Evolutionary conservation across 805 yeast genomes (phyloP).

Genomic region (Candida ortonii): DNA sequence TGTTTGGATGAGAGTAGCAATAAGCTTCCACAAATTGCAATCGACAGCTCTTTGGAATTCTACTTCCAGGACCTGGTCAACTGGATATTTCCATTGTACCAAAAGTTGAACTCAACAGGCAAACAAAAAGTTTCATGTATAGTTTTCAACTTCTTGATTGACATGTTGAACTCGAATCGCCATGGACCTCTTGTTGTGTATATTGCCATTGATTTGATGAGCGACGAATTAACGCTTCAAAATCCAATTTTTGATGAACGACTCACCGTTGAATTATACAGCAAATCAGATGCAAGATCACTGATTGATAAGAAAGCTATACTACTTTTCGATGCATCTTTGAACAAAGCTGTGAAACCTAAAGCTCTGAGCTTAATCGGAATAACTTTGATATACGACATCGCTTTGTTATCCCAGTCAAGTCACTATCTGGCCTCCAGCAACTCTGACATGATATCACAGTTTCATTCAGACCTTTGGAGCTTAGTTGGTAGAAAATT

Average conservation of each 20-base stretch:
- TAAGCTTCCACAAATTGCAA: too few relatives aligned
- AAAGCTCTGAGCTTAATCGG: slow-evolving; percentile 21
- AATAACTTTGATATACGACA: slow-evolving; percentile 25
- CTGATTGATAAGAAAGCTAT: slow-evolving; percentile 44
- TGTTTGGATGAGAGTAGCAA: too few relatives aligned
- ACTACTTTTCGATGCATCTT: slow-evolving; percentile 27
- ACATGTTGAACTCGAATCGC: slow-evolving; percentile 22
- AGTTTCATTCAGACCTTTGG: slow-evolving; percentile 26
- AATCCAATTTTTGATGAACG: slow-evolving; percentile 22
- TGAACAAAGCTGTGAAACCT: slow-evolving; percentile 8
- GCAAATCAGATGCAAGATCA: slow-evolving; percentile 46
- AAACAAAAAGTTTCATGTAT: slow-evolving; percentile 52
- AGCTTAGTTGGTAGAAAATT: slow-evolving; percentile 24
- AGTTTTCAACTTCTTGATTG: slow-evolving; percentile 47
- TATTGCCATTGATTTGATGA: slow-evolving; percentile 26
- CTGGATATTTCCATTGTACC: slow-evolving; percentile 51
- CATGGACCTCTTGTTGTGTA: slow-evolving; percentile 26
- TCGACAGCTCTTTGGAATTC: slow-evolving; percentile 16
- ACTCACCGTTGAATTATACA: slow-evolving; percentile 37
- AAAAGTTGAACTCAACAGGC: slow-evolving; percentile 45
- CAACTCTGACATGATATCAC: slow-evolving; percentile 19
- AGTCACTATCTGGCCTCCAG: slow-evolving; percentile 16
- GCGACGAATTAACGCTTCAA: slow-evolving; percentile 17
- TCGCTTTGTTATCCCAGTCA: slow-evolving; percentile 23
- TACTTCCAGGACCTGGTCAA: slow-evolving; percentile 43